Conservation (phyloP, 345 rosid genomes). For the Rhodomyrtus tomentosa region DNA sequence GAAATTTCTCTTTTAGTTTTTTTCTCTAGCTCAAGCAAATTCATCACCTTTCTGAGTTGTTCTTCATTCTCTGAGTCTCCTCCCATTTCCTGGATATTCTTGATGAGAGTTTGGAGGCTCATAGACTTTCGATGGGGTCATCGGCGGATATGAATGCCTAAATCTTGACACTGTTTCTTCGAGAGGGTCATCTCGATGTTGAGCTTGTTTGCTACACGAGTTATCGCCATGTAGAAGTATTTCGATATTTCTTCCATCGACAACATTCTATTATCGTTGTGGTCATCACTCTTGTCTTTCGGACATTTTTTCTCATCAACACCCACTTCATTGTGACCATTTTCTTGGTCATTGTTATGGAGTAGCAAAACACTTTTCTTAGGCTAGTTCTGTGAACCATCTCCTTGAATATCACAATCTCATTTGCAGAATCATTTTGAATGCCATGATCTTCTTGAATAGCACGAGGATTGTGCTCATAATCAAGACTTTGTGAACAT, state of each 20-base stretch:
- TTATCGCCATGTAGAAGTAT: conserved; percentile 42
- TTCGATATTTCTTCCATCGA: conserved; percentile 25
- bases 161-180: conserved; percentile 65
- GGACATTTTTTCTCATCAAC: background rate
- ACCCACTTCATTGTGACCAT: background rate
- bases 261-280: conserved; percentile 3
- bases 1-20: too few relatives aligned
- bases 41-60: too few relatives aligned
- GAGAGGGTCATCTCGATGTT: conserved; percentile 53
- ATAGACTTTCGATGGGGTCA: conserved; percentile 76
- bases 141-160: conserved; percentile 28
- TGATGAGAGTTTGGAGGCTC: too few relatives aligned
- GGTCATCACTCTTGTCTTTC: background rate
- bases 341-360: background rate
- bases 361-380: too few relatives aligned
- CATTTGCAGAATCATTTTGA: too few relatives aligned
- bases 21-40: too few relatives aligned
- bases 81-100: too few relatives aligned
- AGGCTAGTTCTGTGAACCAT: too few relatives aligned
- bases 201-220: conserved; percentile 47
- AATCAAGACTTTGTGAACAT: too few relatives aligned
- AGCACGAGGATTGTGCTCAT: background rate
- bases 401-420: too few relatives aligned
- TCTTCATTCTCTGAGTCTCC: too few relatives aligned
- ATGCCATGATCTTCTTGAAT: background rate